phyloP scores from a whole-genome alignment of 1,139 yeast genomes.

The Eremothecium coryli region DNA sequence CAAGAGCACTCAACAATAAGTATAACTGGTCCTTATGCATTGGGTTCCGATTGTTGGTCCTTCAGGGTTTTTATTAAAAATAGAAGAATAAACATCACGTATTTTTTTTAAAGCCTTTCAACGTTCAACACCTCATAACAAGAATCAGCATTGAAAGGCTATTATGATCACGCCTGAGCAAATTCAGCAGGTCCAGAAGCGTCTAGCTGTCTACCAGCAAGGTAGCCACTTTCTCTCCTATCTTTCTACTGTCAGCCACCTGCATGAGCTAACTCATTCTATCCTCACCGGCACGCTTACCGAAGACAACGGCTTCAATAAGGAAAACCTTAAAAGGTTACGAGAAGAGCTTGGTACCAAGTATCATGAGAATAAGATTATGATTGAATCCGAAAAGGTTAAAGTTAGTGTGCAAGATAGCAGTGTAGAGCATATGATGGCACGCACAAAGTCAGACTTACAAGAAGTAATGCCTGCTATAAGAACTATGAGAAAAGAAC shows the following conservation, averaged over 20 bases:
- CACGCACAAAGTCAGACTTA: constrained; percentile 6
- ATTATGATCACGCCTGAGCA: constrained; percentile 2
- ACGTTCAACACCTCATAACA: not conserved
- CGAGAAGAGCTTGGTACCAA: constrained; percentile 6
- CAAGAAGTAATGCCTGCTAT: constrained; percentile 13
- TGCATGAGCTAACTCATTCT: constrained; percentile 5
- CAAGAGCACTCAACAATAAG: constrained; percentile 19
- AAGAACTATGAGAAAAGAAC: constrained; percentile 10
- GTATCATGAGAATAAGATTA: constrained; percentile 8
- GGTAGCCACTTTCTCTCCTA: constrained; percentile 7
- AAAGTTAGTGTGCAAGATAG: constrained; percentile 6
- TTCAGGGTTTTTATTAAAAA: not conserved
- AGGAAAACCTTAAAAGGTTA: constrained; percentile 6
- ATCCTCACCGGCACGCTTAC: constrained; percentile 7
- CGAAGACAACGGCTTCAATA: constrained; percentile 7
- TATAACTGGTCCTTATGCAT: constrained; percentile 20
- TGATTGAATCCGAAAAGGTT: constrained; percentile 9
- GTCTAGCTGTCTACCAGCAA: constrained; percentile 10
- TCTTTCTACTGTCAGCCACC: constrained; percentile 7
- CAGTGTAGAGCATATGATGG: constrained; percentile 11
- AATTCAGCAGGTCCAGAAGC: constrained; percentile 7
- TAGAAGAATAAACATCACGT: not conserved
- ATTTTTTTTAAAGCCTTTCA: not conserved
- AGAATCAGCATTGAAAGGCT: not conserved
- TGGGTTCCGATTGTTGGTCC: constrained; percentile 1